Evolutionary conservation across 1,284 basidiomycete genomes (phyloP), one percentile per base, ranked within the genome.

Genomic region (Trametes versicolor): DNA sequence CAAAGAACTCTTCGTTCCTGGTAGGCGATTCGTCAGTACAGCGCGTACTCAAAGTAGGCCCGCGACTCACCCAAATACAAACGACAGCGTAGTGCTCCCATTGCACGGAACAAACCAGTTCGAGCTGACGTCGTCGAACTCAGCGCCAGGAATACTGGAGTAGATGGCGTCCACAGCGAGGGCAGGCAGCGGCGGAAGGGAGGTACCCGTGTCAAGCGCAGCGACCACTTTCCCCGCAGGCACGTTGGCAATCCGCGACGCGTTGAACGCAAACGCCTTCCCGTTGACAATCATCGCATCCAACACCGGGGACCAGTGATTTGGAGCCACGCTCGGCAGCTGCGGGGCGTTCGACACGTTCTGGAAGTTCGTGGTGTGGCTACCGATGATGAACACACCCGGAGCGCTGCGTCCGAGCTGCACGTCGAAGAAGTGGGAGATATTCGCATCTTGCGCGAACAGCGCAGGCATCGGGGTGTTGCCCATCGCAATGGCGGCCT

Each of bases 311-410:
- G 69, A 71, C 77, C 76, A 77, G 15, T 74, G 69, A 17, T 73
- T 90, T 83, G 77, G 71, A 64, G 69, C 72, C 84, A 53, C 90
- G 83, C 70, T 83, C 79, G 61, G 65, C 13, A 77, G 73, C 66
- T 72, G 67, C 17, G 75, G 72, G 50, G 73, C 70, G 45, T 66
- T 21, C 2, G 57, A 43, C 39, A 77, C 65, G 17, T 62, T 54
- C 50, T 68, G 65, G 63, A 69, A 71, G 34, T 70, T 70, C 7
- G 60, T 32, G 39, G 71, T 68, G 65, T 75, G 73, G 49, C 74
- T 74, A 37, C 73, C 70, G 56, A 78, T 75, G 15, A 74, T 71
- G 73, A 78, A 77, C 15, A 67, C 59, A 12, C 77, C 75, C 21
- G 73, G 71, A 23, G 69, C 66, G 25, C 67, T 60, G 50, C 75